These are phyloP conservation scores for Parafenestella ontariensis DNA, from an alignment of 2,329 filamentous ascomycete species.

Conservation along the genomic window DNA sequence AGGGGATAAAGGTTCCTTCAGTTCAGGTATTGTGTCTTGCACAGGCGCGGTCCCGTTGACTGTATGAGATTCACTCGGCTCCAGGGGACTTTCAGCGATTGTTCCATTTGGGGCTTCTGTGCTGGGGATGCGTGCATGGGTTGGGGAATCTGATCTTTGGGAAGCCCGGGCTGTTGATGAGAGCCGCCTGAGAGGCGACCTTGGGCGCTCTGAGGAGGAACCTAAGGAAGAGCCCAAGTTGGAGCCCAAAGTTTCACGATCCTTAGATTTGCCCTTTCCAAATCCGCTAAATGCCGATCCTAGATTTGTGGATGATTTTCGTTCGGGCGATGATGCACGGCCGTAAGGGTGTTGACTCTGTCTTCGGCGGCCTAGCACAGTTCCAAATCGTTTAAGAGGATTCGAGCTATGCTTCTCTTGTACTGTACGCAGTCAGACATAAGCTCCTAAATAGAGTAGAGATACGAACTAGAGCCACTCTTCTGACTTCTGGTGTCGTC, in stretches of 20 bases:
- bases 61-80: slow-evolving; percentile 23
- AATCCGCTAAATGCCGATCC: slow-evolving; percentile 67
- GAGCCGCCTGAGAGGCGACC: slow-evolving; percentile 40
- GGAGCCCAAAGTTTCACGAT: slow-evolving; percentile 58
- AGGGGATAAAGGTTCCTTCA: slow-evolving; percentile 47
- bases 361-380: slow-evolving; percentile 47
- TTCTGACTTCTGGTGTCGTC: slow-evolving; percentile 65
- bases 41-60: slow-evolving; percentile 39
- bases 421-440: slow-evolving; percentile 20
- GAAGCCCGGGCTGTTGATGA: slow-evolving; percentile 38
- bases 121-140: slow-evolving; percentile 34
- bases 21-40: slow-evolving; percentile 44
- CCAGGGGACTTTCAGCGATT: slow-evolving; percentile 24
- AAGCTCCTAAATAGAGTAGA: slow-evolving; percentile 12
- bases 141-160: slow-evolving; percentile 44
- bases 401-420: slow-evolving; percentile 48
- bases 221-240: slow-evolving; percentile 46
- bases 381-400: slow-evolving; percentile 51
- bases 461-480: slow-evolving; percentile 56
- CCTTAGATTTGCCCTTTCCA: slow-evolving; percentile 69
- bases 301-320: slow-evolving; percentile 63
- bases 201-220: slow-evolving; percentile 39
- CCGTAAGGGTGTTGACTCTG: slow-evolving; percentile 51
- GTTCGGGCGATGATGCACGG: slow-evolving; percentile 53
- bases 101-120: slow-evolving; percentile 44